These are phyloP conservation scores for Inga leiocalycina DNA, from an alignment of 306 rosid genomes.

Conservation along the genomic window DNA sequence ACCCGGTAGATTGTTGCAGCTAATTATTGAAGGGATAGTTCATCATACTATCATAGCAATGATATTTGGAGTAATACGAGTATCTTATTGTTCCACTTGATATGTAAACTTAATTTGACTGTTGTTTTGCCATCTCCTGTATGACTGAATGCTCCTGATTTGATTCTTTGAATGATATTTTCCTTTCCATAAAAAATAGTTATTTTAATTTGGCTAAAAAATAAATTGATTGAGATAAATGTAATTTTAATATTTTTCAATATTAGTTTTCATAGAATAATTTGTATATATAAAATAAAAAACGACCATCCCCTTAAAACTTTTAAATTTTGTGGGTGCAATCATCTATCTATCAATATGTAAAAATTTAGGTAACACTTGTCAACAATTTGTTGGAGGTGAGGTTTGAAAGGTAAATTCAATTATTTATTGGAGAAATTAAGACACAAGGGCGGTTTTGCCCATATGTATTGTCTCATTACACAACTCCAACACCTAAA, in stretches of 20 bases:
- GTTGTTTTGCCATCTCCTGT: too few species aligned
- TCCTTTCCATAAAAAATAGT: too few species aligned
- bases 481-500: neutral
- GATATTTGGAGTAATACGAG: too few species aligned
- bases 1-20: too few species aligned
- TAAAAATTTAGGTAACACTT: neutral
- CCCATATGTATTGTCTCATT: neutral
- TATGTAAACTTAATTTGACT: too few species aligned
- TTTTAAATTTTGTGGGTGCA: neutral
- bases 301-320: neutral
- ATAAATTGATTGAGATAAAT: neutral
- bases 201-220: neutral
- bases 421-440: neutral
- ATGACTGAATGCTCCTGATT: too few species aligned
- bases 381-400: neutral
- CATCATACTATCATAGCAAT: too few species aligned
- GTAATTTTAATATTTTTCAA: neutral
- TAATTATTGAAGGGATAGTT: too few species aligned
- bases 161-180: too few species aligned
- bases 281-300: neutral
- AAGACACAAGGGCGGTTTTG: neutral
- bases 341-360: neutral
- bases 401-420: neutral
- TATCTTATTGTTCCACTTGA: too few species aligned
- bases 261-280: neutral